Percentiles rank a stretch among this genome's conserved stretches.
These are phyloP conservation scores for Comarum palustre DNA, from an alignment of 306 rosid genomes.

Conservation along the genomic window DNA sequence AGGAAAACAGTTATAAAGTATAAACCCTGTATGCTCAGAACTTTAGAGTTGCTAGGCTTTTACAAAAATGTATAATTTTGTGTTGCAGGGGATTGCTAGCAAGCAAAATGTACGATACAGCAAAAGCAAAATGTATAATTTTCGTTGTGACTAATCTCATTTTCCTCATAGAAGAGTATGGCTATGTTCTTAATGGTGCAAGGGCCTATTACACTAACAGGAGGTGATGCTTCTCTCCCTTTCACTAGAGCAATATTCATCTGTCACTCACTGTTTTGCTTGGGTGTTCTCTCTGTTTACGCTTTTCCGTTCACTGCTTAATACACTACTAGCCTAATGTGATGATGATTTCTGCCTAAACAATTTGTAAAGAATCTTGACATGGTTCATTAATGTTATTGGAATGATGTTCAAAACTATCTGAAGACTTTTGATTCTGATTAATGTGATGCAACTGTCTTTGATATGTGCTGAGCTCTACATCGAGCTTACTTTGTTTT, in stretches of 20 bases:
- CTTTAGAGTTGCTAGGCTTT: not conserved
- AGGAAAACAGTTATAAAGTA: not conserved
- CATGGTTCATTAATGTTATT: not conserved
- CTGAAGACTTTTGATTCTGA: not conserved
- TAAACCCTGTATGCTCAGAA: not conserved
- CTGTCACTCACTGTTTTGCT: not conserved
- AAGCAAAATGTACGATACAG: conserved; percentile 82
- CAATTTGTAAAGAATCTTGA: not conserved
- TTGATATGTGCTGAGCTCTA: not conserved
- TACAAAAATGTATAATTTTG: not conserved
- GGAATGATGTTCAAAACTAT: not conserved
- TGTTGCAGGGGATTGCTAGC: conserved; percentile 65
- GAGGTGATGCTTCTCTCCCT: conserved; percentile 43
- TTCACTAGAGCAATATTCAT: not conserved
- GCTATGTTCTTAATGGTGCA: conserved; percentile 83
- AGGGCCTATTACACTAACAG: conserved; percentile 82
- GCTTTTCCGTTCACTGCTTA: not conserved
- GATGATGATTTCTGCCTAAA: not conserved
- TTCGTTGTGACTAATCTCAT: conserved; percentile 70
- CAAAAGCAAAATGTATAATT: too few species aligned
- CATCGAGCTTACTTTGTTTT: not conserved
- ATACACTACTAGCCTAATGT: not conserved
- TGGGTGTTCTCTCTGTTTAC: not conserved
- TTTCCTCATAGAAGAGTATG: conserved; percentile 62
- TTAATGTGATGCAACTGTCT: not conserved